Evolutionary conservation across 768 basidiomycete species (phyloP), one percentile per base, ranked within the genome.

Genomic region (Termitomyces sp.): DNA sequence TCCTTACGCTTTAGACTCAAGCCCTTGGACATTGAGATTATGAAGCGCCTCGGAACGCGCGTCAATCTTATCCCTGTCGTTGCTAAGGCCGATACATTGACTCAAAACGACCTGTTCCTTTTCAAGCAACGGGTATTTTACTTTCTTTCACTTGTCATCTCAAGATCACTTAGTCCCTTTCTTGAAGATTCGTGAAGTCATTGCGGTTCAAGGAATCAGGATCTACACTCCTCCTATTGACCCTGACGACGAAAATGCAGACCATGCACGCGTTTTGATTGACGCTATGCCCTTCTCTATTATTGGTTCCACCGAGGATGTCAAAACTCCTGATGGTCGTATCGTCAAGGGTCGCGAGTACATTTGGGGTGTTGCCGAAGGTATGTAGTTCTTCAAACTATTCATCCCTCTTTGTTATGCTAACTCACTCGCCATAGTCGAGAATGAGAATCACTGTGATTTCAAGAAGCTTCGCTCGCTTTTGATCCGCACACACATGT

Each of bases 281-380:
- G 86, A 92, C 17, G 92, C 95, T 14, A 96, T 97, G 76, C 97
- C 97, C 0, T 98, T 98, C 79, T 97, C 95, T 21, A 98, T 99
- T 73, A 98, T 99, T 66, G 97, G 97, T 32, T 94, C 90, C 23
- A 98, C 92, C 0, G 87, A 95, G 68, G 96, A 99, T 63, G 96
- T 99, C 46, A 83, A 84, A 66, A 98, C 93, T 4, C 75, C 80
- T 23, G 96, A 98, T 69, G 97, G 97, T 11, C 85, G 95, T 56
- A 74, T 84, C 34, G 97, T 99, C 69, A 98, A 98, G 75, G 97
- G 97, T 45, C 87, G 97, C 66, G 92, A 98, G 73, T 99, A 99
- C 70, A 85, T 96, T 14, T 99, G 97, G 97, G 97, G 97, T 80
- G 95, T 99, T n/a, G 97, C 97, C 9, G 97, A 99, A 80, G 92